Evolutionary conservation across 2,329 filamentous ascomycete genomes (phyloP), one percentile per base, ranked within the genome.

Genomic region (Paecilomyces variotii): DNA sequence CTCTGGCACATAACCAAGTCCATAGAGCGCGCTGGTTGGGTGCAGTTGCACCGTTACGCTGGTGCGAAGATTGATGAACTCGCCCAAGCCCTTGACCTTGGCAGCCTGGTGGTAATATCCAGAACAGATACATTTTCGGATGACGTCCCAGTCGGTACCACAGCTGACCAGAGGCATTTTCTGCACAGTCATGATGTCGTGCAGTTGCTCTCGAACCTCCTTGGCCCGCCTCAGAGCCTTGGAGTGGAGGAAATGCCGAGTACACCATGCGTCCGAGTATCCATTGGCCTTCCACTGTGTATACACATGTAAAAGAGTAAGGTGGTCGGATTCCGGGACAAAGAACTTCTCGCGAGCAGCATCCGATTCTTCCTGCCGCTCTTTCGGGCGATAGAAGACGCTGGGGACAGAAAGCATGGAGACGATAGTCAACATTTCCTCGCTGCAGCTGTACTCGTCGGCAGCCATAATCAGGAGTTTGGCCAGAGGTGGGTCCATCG

Each of bases 31-130:
- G 63, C 87, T 92, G 0, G 94, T 99, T 1, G 94, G 94, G 72
- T 99, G 95, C 30, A 99, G 81, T 72, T 96, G 91, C 57, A 99
- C 90, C 1, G 89, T 92, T 2, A 99, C 91, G 68, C 90, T 94
- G 0, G 94, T 99, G 25, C 94, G 88, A 35, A 99, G 81, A 73
- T 99, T 99, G 76, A 96, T 88, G 77, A 97, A 99, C 76, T 99
- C 95, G 66, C 94, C 94, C 14, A 97, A 90, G 2, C 94, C 95
- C 76, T 96, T 96, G 63, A 95, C 91, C 68, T 92, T 91, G 30
- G 94, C 94, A 4, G 94, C 94, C 78, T 99, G 94, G 70, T 97
- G 93, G 76, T 97, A 99, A 79, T 96, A 99, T 11, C 94, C 94
- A 0, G 90, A 91, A 79, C 95, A 99, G 70, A 99, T 96, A 72